Percentiles rank a stretch among this genome's conserved stretches.
Conservation (phyloP, 192 early-diverging fungal species). For the Chytriomyces sp. region DNA sequence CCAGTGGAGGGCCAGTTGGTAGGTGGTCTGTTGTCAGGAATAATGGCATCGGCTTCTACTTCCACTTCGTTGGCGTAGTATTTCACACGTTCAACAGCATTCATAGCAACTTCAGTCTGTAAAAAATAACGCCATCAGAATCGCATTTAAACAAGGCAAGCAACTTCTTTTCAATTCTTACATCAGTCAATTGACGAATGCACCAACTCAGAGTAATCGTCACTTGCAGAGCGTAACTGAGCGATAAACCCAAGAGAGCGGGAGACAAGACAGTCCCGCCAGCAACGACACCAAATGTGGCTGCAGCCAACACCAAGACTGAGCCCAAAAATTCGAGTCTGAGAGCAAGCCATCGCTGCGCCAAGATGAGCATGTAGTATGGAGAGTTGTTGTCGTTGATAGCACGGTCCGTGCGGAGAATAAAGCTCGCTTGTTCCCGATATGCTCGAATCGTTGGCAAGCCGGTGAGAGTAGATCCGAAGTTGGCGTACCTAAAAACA, state of each 20-base stretch:
- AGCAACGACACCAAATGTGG: slow-evolving; percentile 70
- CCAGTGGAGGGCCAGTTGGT: slow-evolving; percentile 56
- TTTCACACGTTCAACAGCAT: slow-evolving; percentile 63
- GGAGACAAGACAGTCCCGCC: slow-evolving; percentile 52
- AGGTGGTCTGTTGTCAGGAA: slow-evolving; percentile 39
- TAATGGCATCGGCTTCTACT: slow-evolving; percentile 45
- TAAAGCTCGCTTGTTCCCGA: slow-evolving; percentile 27
- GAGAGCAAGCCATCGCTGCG: slow-evolving; percentile 74
- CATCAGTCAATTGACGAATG: slow-evolving; percentile 74
- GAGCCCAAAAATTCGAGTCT: slow-evolving; percentile 83
- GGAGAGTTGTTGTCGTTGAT: slow-evolving; percentile 70
- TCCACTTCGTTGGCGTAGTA: slow-evolving; percentile 54
- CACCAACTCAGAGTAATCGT: slow-evolving; percentile 80
- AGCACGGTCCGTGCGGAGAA: slow-evolving; percentile 11
- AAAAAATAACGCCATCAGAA: neutral
- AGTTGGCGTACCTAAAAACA: slow-evolving; percentile 65
- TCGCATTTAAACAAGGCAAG: neutral
- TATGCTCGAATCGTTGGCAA: slow-evolving; percentile 80
- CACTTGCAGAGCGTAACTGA: slow-evolving; percentile 77
- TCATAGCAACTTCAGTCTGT: slow-evolving; percentile 60
- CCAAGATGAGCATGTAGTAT: slow-evolving; percentile 74
- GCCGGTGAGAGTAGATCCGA: slow-evolving; percentile 79
- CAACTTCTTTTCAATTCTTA: slow-evolving; percentile 12
- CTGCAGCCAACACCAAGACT: slow-evolving; percentile 75
- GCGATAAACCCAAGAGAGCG: slow-evolving; percentile 73